phyloP scores from a whole-genome alignment of 139 green algal genomes.

The Chlamydomonas schloesseri region DNA sequence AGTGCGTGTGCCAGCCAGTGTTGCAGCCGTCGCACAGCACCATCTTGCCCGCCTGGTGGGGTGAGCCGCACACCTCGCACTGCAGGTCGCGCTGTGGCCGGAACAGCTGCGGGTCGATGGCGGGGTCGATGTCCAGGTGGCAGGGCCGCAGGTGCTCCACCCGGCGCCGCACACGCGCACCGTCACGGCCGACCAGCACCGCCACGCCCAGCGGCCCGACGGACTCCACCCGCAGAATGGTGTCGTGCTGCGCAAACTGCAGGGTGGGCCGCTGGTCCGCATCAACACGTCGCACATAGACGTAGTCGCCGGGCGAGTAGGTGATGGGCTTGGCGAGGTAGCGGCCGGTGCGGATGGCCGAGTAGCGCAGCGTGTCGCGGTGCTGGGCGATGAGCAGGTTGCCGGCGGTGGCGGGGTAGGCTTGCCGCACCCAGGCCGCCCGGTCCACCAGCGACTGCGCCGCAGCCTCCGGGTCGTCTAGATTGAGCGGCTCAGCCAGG shows the following conservation, averaged over 20 bases:
- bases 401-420: background rate
- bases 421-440: no score
- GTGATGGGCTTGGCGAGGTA: background rate
- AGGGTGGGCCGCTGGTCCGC: background rate
- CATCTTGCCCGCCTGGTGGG: slow-evolving; percentile 25
- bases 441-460: background rate
- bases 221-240: background rate
- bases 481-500: background rate
- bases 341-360: background rate
- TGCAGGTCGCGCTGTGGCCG: no score
- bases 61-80: slow-evolving; percentile 33
- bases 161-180: background rate
- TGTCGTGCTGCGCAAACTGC: background rate
- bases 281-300: slow-evolving; percentile 29
- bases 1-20: slow-evolving; percentile 47
- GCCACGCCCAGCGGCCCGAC: background rate
- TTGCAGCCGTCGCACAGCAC: slow-evolving; percentile 57
- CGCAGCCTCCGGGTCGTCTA: background rate
- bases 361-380: slow-evolving; percentile 36
- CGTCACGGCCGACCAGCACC: slow-evolving; percentile 21
- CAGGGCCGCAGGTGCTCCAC: background rate
- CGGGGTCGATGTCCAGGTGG: slow-evolving; percentile 6
- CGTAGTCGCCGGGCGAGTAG: slow-evolving; percentile 33
- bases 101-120: no score
- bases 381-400: slow-evolving; percentile 53